Percentiles rank a stretch among this genome's conserved stretches.
These are phyloP conservation scores for Rosa chinensis DNA, from an alignment of 306 rosid genomes.

Conservation along the genomic window DNA sequence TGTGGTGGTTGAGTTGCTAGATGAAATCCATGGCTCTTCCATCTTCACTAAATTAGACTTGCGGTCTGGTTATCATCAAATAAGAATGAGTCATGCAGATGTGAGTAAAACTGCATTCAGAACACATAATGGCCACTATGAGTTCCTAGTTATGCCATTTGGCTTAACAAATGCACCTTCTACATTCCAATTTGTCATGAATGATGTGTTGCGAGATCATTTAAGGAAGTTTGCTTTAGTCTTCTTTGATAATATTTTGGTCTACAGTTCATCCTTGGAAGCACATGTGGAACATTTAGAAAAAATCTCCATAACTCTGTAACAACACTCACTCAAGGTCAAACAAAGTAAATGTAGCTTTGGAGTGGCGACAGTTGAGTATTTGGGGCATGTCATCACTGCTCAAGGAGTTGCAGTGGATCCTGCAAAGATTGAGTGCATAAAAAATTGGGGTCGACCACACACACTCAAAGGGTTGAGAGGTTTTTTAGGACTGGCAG, in stretches of 20 bases:
- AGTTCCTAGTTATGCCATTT: no score
- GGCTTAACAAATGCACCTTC: no score
- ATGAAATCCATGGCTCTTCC: background rate
- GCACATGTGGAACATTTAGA: background rate
- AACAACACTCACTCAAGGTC: background rate
- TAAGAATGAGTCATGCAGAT: background rate
- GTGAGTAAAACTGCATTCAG: background rate
- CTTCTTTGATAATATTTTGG: background rate
- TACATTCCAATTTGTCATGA: no score
- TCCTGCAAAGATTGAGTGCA: background rate
- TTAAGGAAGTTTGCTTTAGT: background rate
- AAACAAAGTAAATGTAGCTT: background rate
- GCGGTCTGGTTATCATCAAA: background rate
- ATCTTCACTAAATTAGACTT: background rate
- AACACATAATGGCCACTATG: background rate
- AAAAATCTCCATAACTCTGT: accelerated
- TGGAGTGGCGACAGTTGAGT: background rate
- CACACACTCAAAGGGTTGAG: background rate
- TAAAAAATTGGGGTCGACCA: background rate
- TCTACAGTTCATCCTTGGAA: background rate
- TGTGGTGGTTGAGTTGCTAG: background rate
- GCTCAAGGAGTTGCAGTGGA: background rate
- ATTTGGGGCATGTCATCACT: no score
- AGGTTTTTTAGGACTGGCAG: background rate
- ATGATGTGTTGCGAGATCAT: no score